A percentile compares a stretch with the other conserved stretches of the same genome.
Conservation (phyloP, 257 asterid genomes). For the Anisodus tanguticus region DNA sequence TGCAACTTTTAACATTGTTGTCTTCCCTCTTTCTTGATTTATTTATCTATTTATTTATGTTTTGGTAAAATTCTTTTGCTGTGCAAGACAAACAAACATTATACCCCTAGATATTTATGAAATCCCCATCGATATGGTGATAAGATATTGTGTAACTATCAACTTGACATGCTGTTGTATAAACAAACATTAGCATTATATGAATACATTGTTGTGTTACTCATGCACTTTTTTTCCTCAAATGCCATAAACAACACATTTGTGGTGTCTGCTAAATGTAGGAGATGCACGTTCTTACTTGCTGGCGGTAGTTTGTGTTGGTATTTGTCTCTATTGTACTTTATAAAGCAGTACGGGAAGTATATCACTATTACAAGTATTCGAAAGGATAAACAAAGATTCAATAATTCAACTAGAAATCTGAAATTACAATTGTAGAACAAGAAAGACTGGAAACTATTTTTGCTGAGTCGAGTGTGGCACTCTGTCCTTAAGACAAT, state of each 20-base stretch:
- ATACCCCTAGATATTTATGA: not conserved
- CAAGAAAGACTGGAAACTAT: no score
- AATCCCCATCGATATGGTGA: not conserved
- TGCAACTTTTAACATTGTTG: not conserved
- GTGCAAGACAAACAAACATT: not conserved
- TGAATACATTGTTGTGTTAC: not conserved
- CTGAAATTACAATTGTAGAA: no score
- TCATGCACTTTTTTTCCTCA: constrained; percentile 2
- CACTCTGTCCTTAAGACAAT: no score
- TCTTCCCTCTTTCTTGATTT: not conserved
- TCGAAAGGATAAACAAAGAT: no score
- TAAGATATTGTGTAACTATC: not conserved
- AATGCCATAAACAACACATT: not conserved
- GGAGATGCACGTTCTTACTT: constrained; percentile 12
- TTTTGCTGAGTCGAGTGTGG: no score
- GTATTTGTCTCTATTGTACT: no score
- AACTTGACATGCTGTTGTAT: not conserved
- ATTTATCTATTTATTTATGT: not conserved
- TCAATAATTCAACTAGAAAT: no score
- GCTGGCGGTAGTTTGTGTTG: no score
- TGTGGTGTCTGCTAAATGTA: constrained; percentile 9
- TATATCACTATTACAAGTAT: no score
- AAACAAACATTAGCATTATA: not conserved
- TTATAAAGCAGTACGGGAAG: no score
- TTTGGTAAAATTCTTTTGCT: not conserved